Evolutionary conservation across 1,284 basidiomycete species (phyloP).

Genomic region (Fomitopsis schrenkii): DNA sequence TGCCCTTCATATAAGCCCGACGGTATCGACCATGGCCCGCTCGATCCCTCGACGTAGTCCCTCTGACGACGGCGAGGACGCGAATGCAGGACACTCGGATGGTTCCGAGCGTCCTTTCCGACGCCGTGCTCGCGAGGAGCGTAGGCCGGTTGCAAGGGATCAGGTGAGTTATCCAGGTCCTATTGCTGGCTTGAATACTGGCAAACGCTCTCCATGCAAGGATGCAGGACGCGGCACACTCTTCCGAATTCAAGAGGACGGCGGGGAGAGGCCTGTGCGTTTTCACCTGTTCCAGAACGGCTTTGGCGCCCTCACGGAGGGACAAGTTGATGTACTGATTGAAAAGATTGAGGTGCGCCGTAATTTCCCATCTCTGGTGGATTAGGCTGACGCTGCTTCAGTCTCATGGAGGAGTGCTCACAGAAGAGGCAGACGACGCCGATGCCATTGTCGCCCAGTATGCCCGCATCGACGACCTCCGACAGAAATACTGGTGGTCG

Average conservation of each 20-base stretch:
- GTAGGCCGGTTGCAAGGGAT: neutral
- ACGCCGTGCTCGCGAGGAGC: neutral
- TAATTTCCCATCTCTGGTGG: neutral
- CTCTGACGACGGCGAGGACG: no score
- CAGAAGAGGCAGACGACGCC: slow-evolving; percentile 2
- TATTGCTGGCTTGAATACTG: neutral
- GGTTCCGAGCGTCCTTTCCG: no score
- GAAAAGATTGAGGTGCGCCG: neutral
- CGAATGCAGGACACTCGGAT: no score
- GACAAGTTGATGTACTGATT: neutral
- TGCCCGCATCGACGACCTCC: slow-evolving; percentile 7
- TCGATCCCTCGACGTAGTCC: no score
- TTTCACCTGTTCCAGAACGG: slow-evolving; percentile 2
- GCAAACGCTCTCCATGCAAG: neutral
- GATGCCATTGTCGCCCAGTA: slow-evolving; percentile 17
- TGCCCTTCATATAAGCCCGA: no score
- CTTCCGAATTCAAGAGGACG: neutral
- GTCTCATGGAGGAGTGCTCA: slow-evolving; percentile 15
- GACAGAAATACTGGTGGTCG: slow-evolving; percentile 6
- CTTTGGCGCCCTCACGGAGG: neutral
- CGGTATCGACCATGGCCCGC: no score
- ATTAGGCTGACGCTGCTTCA: slow-evolving; percentile 1
- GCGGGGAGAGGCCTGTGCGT: neutral
- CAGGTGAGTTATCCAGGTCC: neutral
- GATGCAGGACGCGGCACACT: neutral